Conservation (phyloP, 352 stramenopile species). For the Phytophthora pinifolia region DNA sequence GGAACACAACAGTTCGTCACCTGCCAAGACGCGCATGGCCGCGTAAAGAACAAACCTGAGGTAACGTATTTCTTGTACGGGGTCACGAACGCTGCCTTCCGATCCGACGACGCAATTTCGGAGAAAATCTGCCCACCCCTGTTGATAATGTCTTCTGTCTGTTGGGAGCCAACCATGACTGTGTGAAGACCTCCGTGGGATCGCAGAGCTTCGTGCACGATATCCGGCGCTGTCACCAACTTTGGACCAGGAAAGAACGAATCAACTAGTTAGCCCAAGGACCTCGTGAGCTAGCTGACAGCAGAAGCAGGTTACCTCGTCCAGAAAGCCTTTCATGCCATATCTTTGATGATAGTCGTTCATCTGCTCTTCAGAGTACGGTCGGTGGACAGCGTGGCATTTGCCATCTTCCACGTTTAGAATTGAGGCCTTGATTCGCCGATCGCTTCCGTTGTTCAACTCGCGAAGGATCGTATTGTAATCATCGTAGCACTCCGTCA, state of each 20-base stretch:
- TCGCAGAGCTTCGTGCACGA: constrained; percentile 82
- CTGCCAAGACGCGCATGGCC: not conserved
- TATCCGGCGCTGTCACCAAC: constrained; percentile 77
- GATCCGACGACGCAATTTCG: constrained; percentile 48
- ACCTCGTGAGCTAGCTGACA: not conserved
- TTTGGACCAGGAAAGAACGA: constrained; percentile 16
- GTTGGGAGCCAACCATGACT: constrained; percentile 69
- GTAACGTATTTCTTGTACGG: constrained; percentile 88
- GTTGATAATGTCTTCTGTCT: constrained; percentile 83
- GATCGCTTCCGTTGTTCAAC: constrained; percentile 48
- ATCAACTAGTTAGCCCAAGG: constrained; percentile 3
- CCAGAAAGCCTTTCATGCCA: constrained; percentile 75
- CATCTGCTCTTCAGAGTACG: constrained; percentile 66
- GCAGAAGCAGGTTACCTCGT: constrained; percentile 49
- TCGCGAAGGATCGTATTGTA: constrained; percentile 78
- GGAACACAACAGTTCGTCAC: not conserved
- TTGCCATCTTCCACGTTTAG: constrained; percentile 65
- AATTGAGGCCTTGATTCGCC: constrained; percentile 66
- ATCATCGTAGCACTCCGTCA: constrained; percentile 81
- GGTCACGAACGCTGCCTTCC: constrained; percentile 78
- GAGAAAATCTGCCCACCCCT: constrained; percentile 62
- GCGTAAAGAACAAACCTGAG: constrained; percentile 39
- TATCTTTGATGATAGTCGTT: constrained; percentile 45
- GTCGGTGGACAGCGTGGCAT: constrained; percentile 49
- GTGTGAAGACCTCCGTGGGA: constrained; percentile 72